Conservation (phyloP, 2,329 filamentous ascomycete genomes). For the Blumeria hordei region DNA sequence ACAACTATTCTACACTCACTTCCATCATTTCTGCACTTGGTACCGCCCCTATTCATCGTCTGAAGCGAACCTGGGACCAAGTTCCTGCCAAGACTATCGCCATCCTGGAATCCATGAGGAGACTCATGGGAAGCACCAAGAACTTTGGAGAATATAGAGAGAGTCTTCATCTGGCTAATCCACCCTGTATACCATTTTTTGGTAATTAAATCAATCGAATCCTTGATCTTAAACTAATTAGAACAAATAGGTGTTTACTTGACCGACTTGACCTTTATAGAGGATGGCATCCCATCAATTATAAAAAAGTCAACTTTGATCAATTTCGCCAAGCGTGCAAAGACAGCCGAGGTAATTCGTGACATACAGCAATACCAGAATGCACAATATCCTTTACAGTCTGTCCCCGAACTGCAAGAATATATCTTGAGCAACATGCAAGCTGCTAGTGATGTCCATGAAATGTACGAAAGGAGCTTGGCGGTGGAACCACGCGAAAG, state of each 20-base stretch:
- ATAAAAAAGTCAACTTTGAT: slow-evolving; percentile 93
- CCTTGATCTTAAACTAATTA: slow-evolving; percentile 2
- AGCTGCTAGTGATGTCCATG: slow-evolving; percentile 81
- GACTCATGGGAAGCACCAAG: slow-evolving; percentile 88
- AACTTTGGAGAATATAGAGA: slow-evolving; percentile 97
- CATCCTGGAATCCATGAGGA: slow-evolving; percentile 73
- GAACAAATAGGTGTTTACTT: slow-evolving; percentile 56
- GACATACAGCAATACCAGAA: slow-evolving; percentile 99
- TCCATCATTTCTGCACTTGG: slow-evolving; percentile 92
- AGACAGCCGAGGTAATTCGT: slow-evolving; percentile 93
- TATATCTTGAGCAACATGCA: slow-evolving; percentile 96
- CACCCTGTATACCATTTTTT: slow-evolving; percentile 95
- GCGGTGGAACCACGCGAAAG: slow-evolving; percentile 81
- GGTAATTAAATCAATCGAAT: slow-evolving; percentile 28
- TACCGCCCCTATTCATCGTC: slow-evolving; percentile 80
- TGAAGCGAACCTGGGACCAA: slow-evolving; percentile 84
- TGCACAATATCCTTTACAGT: slow-evolving; percentile 76
- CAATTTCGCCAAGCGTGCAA: slow-evolving; percentile 95
- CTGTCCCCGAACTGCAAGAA: slow-evolving; percentile 79
- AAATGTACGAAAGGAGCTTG: slow-evolving; percentile 98
- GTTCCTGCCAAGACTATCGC: slow-evolving; percentile 65
- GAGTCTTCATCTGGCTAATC: slow-evolving; percentile 73
- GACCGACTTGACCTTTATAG: slow-evolving; percentile 93
- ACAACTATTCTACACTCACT: slow-evolving; percentile 94
- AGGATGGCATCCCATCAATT: slow-evolving; percentile 88